These are phyloP conservation scores for Lactarius pseudohatsudake DNA, from an alignment of 768 basidiomycete genomes.

Conservation along the genomic window DNA sequence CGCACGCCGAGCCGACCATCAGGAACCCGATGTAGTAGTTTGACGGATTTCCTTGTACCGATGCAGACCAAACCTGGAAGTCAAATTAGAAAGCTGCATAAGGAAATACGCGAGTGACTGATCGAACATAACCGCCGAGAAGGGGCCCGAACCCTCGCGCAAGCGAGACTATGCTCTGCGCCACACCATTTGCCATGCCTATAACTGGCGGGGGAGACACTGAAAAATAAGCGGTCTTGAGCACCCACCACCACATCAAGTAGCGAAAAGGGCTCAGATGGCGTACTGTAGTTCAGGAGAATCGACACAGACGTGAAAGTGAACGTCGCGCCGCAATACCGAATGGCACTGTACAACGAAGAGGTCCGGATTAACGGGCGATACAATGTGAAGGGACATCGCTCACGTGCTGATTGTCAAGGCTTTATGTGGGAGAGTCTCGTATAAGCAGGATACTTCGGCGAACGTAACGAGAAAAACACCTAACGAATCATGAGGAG, in stretches of 20 bases:
- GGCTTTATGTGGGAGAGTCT: slow-evolving; percentile 41
- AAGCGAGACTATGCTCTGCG: slow-evolving; percentile 92
- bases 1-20: slow-evolving; percentile 16
- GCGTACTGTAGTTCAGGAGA: slow-evolving; percentile 78
- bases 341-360: slow-evolving; percentile 57
- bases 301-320: slow-evolving; percentile 90
- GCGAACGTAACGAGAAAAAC: slow-evolving; percentile 10
- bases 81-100: background rate
- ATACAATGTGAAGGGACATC: background rate
- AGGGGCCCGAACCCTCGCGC: slow-evolving; percentile 90
- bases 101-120: slow-evolving; percentile 32
- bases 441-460: slow-evolving; percentile 15
- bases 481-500: slow-evolving; percentile 79
- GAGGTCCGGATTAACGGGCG: background rate
- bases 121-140: slow-evolving; percentile 70
- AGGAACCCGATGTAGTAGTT: slow-evolving; percentile 27
- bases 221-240: slow-evolving; percentile 35
- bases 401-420: slow-evolving; percentile 81
- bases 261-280: background rate
- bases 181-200: slow-evolving; percentile 92
- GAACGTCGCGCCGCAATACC: slow-evolving; percentile 88
- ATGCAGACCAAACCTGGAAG: slow-evolving; percentile 27
- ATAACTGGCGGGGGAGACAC: slow-evolving; percentile 91
- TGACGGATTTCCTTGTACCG: slow-evolving; percentile 19
- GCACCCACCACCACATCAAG: slow-evolving; percentile 6